Conservation (phyloP, 169 alveolate genomes). For the Eimeria maxima region DNA sequence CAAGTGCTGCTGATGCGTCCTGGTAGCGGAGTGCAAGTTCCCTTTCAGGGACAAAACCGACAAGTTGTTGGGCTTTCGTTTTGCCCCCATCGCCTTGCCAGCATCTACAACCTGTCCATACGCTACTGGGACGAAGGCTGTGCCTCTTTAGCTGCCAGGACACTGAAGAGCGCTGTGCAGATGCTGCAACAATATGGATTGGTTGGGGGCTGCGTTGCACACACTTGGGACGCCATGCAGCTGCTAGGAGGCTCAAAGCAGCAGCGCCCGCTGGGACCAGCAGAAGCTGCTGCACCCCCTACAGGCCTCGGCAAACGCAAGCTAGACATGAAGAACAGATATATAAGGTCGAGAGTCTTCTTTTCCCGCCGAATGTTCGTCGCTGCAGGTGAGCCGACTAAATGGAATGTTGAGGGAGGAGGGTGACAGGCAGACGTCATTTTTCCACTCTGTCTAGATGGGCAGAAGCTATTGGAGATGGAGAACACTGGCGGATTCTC, state of each 20-base stretch:
- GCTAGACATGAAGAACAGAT: conserved; percentile 45
- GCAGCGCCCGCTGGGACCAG: not conserved
- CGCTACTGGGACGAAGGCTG: conserved; percentile 73
- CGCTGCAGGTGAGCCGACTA: conserved; percentile 53
- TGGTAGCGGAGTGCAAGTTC: conserved; percentile 4
- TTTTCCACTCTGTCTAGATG: not conserved
- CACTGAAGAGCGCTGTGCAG: conserved; percentile 27
- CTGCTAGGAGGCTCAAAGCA: conserved; percentile 48
- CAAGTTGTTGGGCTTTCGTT: not conserved
- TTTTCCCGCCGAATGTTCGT: conserved; percentile 71
- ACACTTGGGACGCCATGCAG: conserved; percentile 53
- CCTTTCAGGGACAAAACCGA: not conserved
- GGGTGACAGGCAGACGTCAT: not conserved
- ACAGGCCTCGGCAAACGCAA: conserved; percentile 20
- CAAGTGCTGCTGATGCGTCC: conserved; percentile 18
- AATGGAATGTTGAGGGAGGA: not conserved
- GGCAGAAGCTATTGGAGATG: not conserved
- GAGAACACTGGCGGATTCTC: not conserved
- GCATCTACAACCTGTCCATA: conserved; percentile 65
- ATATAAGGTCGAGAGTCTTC: conserved; percentile 41
- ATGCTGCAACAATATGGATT: conserved; percentile 52
- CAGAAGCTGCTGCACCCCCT: conserved; percentile 43
- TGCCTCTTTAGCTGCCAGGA: conserved; percentile 27
- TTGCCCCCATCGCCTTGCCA: conserved; percentile 61
- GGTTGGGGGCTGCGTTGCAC: conserved; percentile 53